These are phyloP conservation scores for Fusarium virguliforme DNA, from an alignment of 2,329 filamentous ascomycete genomes.

Conservation along the genomic window DNA sequence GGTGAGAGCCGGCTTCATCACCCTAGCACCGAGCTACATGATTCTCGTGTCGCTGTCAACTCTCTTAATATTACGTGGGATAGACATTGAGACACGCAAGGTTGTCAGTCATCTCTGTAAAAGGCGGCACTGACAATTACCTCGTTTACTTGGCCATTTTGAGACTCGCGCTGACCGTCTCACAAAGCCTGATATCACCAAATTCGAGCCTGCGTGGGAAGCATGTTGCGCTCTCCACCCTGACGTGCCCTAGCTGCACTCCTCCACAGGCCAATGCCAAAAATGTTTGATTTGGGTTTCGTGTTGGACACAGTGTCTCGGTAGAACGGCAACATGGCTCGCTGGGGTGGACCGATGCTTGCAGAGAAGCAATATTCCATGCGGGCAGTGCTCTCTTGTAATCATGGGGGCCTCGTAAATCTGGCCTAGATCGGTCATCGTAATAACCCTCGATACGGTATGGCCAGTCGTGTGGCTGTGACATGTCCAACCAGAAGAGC, in stretches of 20 bases:
- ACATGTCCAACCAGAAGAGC: neutral
- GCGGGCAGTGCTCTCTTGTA: slow-evolving; percentile 1
- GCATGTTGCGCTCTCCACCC: neutral
- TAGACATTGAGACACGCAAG: neutral
- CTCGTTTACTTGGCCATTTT: neutral
- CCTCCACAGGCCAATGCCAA: neutral
- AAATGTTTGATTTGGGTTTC: neutral
- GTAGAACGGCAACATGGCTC: slow-evolving; percentile 3
- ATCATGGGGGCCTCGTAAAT: slow-evolving; percentile 6
- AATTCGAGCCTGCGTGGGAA: neutral
- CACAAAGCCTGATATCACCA: neutral
- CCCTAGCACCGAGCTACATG: neutral
- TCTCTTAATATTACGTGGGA: neutral
- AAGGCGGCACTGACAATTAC: neutral
- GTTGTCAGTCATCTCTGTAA: neutral
- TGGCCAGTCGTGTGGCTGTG: neutral
- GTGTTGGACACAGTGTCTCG: slow-evolving; percentile 2
- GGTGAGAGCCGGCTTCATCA: neutral
- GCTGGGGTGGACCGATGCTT: slow-evolving; percentile 6
- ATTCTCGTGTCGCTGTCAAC: neutral
- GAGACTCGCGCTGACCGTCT: neutral
- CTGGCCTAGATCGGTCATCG: slow-evolving; percentile 1
- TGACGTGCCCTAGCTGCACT: neutral
- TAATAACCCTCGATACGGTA: neutral
- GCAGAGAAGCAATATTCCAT: neutral